Evolutionary conservation across 768 basidiomycete species (phyloP).

Genomic region (Rhizopogon vesiculosus): DNA sequence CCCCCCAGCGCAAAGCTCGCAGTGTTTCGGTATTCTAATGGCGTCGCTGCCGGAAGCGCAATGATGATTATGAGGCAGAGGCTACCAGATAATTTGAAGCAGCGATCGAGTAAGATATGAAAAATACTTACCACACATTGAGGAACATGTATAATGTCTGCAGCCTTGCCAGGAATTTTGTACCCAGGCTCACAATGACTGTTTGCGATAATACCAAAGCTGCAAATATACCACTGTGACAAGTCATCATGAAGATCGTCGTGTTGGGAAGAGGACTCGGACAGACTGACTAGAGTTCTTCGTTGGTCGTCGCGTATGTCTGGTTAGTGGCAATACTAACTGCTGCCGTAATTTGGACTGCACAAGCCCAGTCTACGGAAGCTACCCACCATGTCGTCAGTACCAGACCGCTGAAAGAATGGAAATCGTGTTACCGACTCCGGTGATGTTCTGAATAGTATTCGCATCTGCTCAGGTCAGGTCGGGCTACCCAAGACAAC

Average conservation of each 20-base stretch:
- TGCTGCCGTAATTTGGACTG: conserved; percentile 52
- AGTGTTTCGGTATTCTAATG: conserved; percentile 30
- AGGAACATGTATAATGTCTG: conserved; percentile 45
- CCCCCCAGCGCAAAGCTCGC: conserved; percentile 32
- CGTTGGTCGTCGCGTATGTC: conserved; percentile 35
- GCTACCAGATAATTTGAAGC: neutral
- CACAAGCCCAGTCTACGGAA: conserved; percentile 60
- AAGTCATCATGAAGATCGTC: conserved; percentile 12
- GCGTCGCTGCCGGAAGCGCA: conserved; percentile 34
- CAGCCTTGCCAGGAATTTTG: conserved; percentile 56
- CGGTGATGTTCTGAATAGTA: conserved; percentile 45
- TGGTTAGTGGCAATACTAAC: conserved; percentile 36
- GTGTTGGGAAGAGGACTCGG: neutral
- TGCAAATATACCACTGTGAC: conserved; percentile 52
- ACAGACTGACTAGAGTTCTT: conserved; percentile 37
- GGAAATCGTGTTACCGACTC: conserved; percentile 7
- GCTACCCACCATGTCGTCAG: conserved; percentile 18
- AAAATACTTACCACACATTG: conserved; percentile 29
- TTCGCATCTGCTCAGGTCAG: conserved; percentile 34
- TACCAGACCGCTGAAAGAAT: neutral
- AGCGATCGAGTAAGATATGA: neutral
- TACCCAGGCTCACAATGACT: conserved; percentile 59
- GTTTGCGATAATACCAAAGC: conserved; percentile 58
- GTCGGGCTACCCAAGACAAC: neutral
- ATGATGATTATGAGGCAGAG: conserved; percentile 28